Conservation (phyloP, 2,329 filamentous ascomycete species). For the Orbilia ellipsospora region DNA sequence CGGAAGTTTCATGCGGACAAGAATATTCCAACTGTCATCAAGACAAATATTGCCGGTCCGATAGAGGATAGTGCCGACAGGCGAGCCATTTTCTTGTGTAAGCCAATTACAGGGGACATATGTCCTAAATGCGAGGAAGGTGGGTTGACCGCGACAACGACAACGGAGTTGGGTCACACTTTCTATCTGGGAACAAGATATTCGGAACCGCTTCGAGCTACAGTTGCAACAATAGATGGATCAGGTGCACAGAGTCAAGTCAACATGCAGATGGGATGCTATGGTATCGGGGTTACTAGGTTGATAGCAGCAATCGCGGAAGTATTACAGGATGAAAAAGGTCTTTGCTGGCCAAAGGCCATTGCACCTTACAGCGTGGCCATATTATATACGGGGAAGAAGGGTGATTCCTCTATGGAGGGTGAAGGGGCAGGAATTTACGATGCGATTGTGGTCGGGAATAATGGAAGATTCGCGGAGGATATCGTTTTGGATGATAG, state of each 20-base stretch:
- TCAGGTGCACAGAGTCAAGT: constrained; percentile 62
- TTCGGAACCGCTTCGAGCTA: constrained; percentile 77
- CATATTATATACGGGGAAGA: constrained; percentile 69
- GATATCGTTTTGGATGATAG: constrained; percentile 82
- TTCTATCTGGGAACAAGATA: constrained; percentile 94
- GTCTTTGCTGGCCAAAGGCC: constrained; percentile 85
- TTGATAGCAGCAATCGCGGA: constrained; percentile 89
- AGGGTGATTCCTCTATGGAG: constrained; percentile 68
- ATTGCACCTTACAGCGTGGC: constrained; percentile 87
- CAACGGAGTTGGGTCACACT: constrained; percentile 92
- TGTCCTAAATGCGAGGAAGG: constrained; percentile 78
- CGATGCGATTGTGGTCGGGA: constrained; percentile 54
- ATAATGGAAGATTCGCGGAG: constrained; percentile 29
- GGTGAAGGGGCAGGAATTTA: constrained; percentile 27
- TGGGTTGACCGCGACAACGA: constrained; percentile 73
- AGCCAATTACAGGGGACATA: constrained; percentile 70
- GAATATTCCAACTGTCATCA: constrained; percentile 37
- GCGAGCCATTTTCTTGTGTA: constrained; percentile 41
- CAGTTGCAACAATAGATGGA: constrained; percentile 64
- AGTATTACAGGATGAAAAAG: constrained; percentile 75
- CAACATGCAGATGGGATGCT: constrained; percentile 91
- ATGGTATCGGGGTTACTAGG: constrained; percentile 92
- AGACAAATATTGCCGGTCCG: constrained; percentile 59
- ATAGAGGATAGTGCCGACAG: constrained; percentile 61
- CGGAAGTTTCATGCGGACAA: constrained; percentile 40